phyloP scores from a whole-genome alignment of 139 green algal genomes.

The Micractinium sp. region DNA sequence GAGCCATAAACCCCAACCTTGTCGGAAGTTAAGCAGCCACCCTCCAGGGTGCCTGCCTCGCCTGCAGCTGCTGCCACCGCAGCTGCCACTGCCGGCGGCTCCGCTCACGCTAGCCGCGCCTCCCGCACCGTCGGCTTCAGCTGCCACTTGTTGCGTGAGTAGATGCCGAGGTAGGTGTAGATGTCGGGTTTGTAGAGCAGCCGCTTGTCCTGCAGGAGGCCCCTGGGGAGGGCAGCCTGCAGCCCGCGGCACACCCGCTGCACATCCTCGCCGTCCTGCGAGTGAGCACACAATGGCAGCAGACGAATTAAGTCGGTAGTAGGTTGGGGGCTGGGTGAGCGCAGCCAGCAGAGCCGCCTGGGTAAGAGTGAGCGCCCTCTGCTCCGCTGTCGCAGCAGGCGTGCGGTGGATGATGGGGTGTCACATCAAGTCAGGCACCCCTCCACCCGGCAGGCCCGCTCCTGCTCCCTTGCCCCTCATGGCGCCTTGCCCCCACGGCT shows the following conservation, averaged over 20 bases:
- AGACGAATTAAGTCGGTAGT: neutral
- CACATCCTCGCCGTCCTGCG: slow-evolving; percentile 20
- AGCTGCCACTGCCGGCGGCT: neutral
- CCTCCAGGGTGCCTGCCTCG: too few relatives aligned
- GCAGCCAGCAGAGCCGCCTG: too few relatives aligned
- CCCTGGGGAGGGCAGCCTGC: neutral
- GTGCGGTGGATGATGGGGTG: too few relatives aligned
- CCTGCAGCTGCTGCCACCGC: neutral
- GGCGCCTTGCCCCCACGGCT: neutral
- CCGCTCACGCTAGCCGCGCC: neutral
- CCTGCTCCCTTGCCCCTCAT: too few relatives aligned
- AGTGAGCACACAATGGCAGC: too few relatives aligned
- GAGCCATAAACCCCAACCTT: too few relatives aligned
- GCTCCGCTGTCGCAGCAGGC: too few relatives aligned
- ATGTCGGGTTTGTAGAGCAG: slow-evolving; percentile 54
- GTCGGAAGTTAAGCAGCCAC: too few relatives aligned
- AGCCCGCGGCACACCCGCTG: slow-evolving; percentile 5
- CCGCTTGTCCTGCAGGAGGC: slow-evolving; percentile 17
- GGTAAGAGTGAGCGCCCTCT: too few relatives aligned
- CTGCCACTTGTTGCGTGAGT: slow-evolving; percentile 16
- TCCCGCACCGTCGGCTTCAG: slow-evolving; percentile 10
- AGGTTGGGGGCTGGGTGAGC: too few relatives aligned
- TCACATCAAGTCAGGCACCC: neutral
- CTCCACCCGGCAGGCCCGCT: neutral
- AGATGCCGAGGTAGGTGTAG: slow-evolving; percentile 45